Base-by-base conservation (phyloP, 2,329 filamentous ascomycete species). In the Monosporascus sp. region DNA sequence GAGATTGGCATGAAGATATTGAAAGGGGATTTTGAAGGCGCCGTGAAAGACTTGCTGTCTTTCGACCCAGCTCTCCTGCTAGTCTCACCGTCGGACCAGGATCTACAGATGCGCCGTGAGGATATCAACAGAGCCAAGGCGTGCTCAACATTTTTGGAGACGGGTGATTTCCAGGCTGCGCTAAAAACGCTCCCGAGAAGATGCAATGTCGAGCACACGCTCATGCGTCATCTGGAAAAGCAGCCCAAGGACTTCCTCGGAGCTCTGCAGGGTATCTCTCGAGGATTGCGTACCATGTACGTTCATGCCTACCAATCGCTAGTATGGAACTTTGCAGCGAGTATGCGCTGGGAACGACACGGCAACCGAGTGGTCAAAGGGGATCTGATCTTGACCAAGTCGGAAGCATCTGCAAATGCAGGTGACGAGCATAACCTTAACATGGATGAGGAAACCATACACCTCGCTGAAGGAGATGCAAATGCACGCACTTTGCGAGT, bases 241-340 rank as follows among this genome's bases (percentile, higher is more conserved):
- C 71, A 75, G 52, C 72, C 74, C 44, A 66, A 71, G 44, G 93
- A 99, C 71, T 94, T 84, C 68, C 79, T 89, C 55, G 92, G 92
- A 24, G 91, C 94, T 1, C 72, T 99, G 50, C 81, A 87, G 65
- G 80, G 81, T 51, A 92, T 99, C 57, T 88, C 88, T 24, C 82
- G 92, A 19, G 90, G 89, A 48, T 77, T 97, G 63, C 84, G 91
- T 44, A 82, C 91, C 54, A 97, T 99, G 88, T 99, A 97, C 68
- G 86, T 96, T 17, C 94, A 99, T 69, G 93, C 94, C 5, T 97
- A 97, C 72, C 94, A 99, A 70, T 96, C 89, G 6, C 82, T 91
- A 38, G 86, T 99, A 8, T 99, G 93, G 93, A 99, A 99, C 73
- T 82, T 85, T 60, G 89, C 85, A 14, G 89, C 85, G 2, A 91